Base-by-base conservation (phyloP, 352 stramenopile genomes). In the Sclerospora graminicola region DNA sequence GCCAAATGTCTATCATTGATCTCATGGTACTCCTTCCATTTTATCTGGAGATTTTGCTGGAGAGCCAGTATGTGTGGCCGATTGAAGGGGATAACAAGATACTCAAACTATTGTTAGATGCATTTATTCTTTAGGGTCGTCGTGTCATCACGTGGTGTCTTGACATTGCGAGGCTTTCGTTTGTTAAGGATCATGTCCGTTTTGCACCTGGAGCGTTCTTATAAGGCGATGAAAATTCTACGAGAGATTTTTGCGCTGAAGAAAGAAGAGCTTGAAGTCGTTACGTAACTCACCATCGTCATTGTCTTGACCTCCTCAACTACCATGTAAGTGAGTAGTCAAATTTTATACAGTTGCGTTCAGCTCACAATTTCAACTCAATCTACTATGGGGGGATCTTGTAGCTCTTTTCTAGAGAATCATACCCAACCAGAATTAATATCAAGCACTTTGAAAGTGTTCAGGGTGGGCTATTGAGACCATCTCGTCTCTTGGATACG, bases 401-500 rank as follows among this genome's bases (percentile, higher is more conserved):
- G n/a, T n/a, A n/a, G n/a, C 47, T 82, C 75, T 51, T 84, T 82
- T 27, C 36, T 84, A 18, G 69, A 84, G 55, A 63, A 79, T 40
- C 27, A 41, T 16, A 58, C 61, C 2, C 69, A 84, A 43, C 69
- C 71, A 2, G 55, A 39, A 7, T 45, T 69, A 5, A 82, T 82
- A 29, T 63, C 69, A 4, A 76, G 43, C 51, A n/a, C n/a, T n/a
- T n/a, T n/a, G n/a, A n/a, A n/a, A n/a, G n/a, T n/a, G n/a, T n/a
- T n/a, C n/a, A n/a, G n/a, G 71, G 71, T 84, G 71, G 71, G 56
- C 66, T 0, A 42, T 84, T 8, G 69, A 79, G 48, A 84, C 71
- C 1, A 81, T 82, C 51, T 82, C 71, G 16, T 84, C 71, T 11
- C 69, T 84, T 8, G 71, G 71, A 10, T 84, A 84, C 27, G 71